Evolutionary conservation across 345 rosid species (phyloP), one percentile per base, ranked within the genome.

Genomic region (Pseudoturritis turrita): DNA sequence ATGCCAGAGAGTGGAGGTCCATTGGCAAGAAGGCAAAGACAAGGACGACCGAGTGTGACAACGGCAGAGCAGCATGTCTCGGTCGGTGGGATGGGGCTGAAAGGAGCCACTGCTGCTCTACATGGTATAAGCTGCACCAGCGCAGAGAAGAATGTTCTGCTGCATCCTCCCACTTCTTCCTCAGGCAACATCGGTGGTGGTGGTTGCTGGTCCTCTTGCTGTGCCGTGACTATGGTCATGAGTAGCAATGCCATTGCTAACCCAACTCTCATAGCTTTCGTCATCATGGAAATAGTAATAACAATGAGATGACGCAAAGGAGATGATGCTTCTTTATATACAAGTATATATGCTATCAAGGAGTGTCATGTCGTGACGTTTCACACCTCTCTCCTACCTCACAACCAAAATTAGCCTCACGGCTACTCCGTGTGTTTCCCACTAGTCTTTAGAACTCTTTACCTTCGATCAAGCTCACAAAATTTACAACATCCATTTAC

Each of bases 1-100:
- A 91, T 83, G 12, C 97, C 92, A 6, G 93, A 82, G 25, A 95
- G 91, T 7, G 93, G 96, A 77, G 96, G 99, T 17, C 97, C 97
- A 64, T 83, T 89, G 4, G 85, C 80, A 15, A 76, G 71, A 15
- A 76, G 80, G 77, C 96, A 91, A 44, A 89, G 73, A 73, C 99
- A 95, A 68, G 95, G 86, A 66, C 91, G 96, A 7, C 97, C 97
- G 7, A 94, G 85, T 26, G 83, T 43, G 74, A 81, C 86, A 75
- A 95, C 58, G 4, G 93, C 96, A 46, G 80, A 81, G 84, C 99
- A 95, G 79, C 96, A 95, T 7, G 83, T 54, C 33, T 88, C 87
- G 7, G 86, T 86, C 1, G 96, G 99, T 28, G 91, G 90, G 71
- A 89, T 69, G 1, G 91, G 89, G 64, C 93, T 89, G 67, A 88